phyloP scores from a whole-genome alignment of 139 green algal genomes.

The Chlamydomonas sphaeroides region DNA sequence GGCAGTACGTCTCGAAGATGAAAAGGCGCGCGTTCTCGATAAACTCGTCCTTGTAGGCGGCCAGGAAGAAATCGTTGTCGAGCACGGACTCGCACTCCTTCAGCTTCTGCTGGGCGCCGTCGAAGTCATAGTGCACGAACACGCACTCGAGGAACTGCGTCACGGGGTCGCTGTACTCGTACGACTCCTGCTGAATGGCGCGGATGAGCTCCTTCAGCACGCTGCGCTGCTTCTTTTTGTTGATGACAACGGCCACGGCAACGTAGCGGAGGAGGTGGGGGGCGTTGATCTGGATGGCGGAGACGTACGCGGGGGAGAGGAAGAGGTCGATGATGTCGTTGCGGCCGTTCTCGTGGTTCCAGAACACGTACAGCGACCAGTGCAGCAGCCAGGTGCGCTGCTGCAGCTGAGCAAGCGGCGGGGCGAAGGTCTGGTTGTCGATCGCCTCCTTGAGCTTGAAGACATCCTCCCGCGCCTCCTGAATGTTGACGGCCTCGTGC shows the following conservation, averaged over 20 bases:
- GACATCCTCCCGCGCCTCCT: conserved; percentile 89
- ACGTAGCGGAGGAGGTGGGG: conserved; percentile 96
- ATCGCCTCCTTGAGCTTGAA: conserved; percentile 93
- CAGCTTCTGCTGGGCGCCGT: conserved; percentile 94
- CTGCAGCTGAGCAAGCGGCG: conserved; percentile 90
- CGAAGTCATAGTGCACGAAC: conserved; percentile 97
- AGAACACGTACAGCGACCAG: conserved; percentile 98
- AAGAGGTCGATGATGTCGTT: conserved; percentile 97
- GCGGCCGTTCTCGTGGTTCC: conserved; percentile 96
- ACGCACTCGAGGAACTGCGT: conserved; percentile 94
- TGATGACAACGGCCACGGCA: conserved; percentile 90
- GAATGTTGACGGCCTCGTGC: conserved; percentile 70
- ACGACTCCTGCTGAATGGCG: conserved; percentile 76
- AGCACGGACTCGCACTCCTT: conserved; percentile 90
- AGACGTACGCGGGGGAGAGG: conserved; percentile 87
- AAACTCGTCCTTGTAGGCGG: conserved; percentile 91
- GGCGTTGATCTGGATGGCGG: conserved; percentile 78
- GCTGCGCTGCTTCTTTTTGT: conserved; percentile 87
- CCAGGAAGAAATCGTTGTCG: conserved; percentile 95
- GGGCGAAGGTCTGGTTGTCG: conserved; percentile 91
- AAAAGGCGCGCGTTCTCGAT: conserved; percentile 94
- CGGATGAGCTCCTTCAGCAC: conserved; percentile 93
- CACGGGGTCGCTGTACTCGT: conserved; percentile 69
- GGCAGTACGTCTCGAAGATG: conserved; percentile 97
- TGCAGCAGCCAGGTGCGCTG: conserved; percentile 99